A percentile compares a stretch with the other conserved stretches of the same genome.
Evolutionary conservation across 2,329 filamentous ascomycete genomes (phyloP).

Genomic region (Epichloe glyceriae): DNA sequence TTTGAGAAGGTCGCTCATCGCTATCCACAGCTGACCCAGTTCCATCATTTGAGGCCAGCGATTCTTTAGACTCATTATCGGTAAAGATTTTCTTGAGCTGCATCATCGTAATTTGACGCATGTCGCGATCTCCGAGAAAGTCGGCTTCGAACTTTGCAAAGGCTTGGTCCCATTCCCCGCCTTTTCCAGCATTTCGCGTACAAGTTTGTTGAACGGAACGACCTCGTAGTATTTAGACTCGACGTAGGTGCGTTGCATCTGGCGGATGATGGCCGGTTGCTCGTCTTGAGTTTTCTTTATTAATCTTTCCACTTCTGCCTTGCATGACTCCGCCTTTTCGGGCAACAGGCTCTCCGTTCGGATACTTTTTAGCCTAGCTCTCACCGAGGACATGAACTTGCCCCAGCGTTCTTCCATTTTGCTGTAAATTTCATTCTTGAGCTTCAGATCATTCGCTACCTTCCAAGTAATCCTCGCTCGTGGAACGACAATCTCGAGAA

Average conservation of each 20-base stretch:
- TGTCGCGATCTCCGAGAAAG: slow-evolving; percentile 94
- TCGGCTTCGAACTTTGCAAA: slow-evolving; percentile 87
- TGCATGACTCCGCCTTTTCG: slow-evolving; percentile 74
- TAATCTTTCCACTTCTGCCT: slow-evolving; percentile 65
- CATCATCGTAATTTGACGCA: slow-evolving; percentile 77
- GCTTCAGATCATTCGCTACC: slow-evolving; percentile 79
- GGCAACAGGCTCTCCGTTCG: slow-evolving; percentile 82
- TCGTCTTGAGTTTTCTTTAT: slow-evolving; percentile 74
- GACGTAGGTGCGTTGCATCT: slow-evolving; percentile 83
- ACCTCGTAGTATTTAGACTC: slow-evolving; percentile 93
- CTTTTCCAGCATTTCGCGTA: slow-evolving; percentile 84
- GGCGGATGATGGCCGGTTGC: slow-evolving; percentile 56
- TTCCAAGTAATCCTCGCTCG: slow-evolving; percentile 91
- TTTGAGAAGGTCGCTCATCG: slow-evolving; percentile 33
- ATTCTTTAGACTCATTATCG: slow-evolving; percentile 73
- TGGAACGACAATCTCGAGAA: slow-evolving; percentile 90
- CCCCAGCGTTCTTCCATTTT: slow-evolving; percentile 72
- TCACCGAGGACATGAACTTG: slow-evolving; percentile 80
- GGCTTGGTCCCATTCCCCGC: slow-evolving; percentile 81
- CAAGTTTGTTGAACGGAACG: slow-evolving; percentile 78
- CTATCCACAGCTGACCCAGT: slow-evolving; percentile 40
- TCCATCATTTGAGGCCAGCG: slow-evolving; percentile 57
- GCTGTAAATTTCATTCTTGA: slow-evolving; percentile 85
- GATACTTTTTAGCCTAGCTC: slow-evolving; percentile 71
- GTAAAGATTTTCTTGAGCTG: slow-evolving; percentile 93